A percentile compares a stretch with the other conserved stretches of the same genome.
These are phyloP conservation scores for Thelephora aurantiotincta DNA, from an alignment of 768 basidiomycete species.

Conservation along the genomic window DNA sequence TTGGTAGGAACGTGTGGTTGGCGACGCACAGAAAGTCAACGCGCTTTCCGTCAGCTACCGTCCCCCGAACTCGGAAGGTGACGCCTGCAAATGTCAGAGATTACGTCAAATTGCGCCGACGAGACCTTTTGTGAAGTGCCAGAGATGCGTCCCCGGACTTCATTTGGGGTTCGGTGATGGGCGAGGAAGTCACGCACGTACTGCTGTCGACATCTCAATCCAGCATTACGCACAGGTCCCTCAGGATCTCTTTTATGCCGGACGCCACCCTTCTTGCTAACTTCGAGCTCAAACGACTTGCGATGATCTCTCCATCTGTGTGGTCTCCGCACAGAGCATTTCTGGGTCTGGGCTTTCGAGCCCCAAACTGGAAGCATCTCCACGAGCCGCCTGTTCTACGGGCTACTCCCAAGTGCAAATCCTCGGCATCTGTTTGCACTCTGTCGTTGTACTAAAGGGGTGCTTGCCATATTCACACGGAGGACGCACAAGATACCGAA, in stretches of 20 bases:
- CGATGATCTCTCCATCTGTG: not conserved
- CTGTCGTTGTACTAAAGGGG: not conserved
- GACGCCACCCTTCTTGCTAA: not conserved
- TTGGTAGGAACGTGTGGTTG: not conserved
- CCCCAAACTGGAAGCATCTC: not conserved
- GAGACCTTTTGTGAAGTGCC: not conserved
- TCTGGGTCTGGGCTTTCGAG: not conserved
- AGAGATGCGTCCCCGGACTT: slow-evolving; percentile 3
- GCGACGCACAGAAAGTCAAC: not conserved
- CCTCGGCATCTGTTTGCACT: not conserved
- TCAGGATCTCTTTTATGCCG: not conserved
- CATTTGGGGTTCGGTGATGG: not conserved
- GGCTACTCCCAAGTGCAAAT: not conserved
- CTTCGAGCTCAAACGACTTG: not conserved
- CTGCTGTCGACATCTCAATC: not conserved
- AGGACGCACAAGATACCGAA: not conserved
- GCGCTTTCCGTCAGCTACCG: not conserved
- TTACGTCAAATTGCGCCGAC: not conserved
- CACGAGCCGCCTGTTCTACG: not conserved
- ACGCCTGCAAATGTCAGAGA: not conserved
- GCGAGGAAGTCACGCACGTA: slow-evolving; percentile 4
- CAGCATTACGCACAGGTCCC: not conserved
- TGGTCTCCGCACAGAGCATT: not conserved
- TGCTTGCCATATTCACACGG: not conserved
- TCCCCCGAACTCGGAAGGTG: not conserved